Percentiles rank a stretch among this genome's conserved stretches.
These are phyloP conservation scores for Staphylotrichum tortipilum DNA, from an alignment of 495 filamentous ascomycete species.

Conservation along the genomic window DNA sequence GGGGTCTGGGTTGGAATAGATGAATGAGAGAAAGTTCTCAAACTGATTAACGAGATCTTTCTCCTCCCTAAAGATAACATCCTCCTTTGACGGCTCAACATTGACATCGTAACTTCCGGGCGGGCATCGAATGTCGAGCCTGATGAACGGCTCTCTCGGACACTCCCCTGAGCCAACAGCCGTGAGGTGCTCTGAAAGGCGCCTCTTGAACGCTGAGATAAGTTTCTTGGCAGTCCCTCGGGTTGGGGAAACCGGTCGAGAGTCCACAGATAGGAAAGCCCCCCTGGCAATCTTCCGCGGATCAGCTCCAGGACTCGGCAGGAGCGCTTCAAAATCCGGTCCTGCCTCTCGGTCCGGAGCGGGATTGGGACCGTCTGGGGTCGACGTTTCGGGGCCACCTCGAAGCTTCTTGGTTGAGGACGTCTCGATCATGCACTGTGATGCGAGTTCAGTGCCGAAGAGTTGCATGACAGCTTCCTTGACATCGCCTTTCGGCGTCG, in stretches of 20 bases:
- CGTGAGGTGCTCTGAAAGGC: conserved; percentile 4
- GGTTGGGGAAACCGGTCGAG: conserved; percentile 57
- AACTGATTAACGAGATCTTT: conserved; percentile 40
- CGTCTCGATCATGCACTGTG: conserved; percentile 31
- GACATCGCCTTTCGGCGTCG: conserved; percentile 43
- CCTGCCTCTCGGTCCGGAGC: neutral
- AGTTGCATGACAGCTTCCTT: conserved; percentile 63
- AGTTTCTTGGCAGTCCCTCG: conserved; percentile 63
- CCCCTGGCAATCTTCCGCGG: conserved; percentile 49
- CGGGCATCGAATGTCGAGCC: conserved; percentile 64
- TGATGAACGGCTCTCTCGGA: conserved; percentile 57
- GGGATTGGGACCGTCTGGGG: neutral
- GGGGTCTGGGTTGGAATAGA: conserved; percentile 24
- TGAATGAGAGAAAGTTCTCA: conserved; percentile 44
- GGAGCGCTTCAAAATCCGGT: conserved; percentile 45
- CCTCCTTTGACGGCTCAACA: conserved; percentile 83
- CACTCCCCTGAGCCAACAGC: neutral
- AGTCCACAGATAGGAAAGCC: conserved; percentile 68
- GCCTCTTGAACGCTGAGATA: conserved; percentile 29
- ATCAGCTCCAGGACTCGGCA: conserved; percentile 48
- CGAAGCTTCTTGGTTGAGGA: conserved; percentile 1
- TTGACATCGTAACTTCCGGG: conserved; percentile 74
- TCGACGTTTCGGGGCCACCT: neutral
- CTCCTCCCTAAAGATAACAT: conserved; percentile 68
- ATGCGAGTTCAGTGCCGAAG: conserved; percentile 56